Conservation (phyloP, 805 yeast species). For the Starmerella apicola region DNA sequence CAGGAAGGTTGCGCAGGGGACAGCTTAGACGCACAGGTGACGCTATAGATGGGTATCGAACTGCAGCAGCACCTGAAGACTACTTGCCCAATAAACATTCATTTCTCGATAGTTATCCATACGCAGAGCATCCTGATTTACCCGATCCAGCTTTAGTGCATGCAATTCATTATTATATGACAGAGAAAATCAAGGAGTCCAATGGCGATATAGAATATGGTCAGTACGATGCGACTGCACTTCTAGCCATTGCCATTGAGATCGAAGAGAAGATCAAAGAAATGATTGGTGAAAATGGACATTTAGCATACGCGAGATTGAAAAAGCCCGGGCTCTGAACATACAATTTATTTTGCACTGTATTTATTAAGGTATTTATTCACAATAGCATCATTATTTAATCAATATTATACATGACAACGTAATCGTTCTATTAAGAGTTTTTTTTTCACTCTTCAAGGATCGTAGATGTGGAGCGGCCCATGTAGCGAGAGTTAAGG, state of each 20-base stretch:
- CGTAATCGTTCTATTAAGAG: background rate
- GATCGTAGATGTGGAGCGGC: conserved; percentile 14
- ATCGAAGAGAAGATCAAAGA: conserved; percentile 16
- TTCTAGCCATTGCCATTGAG: conserved; percentile 15
- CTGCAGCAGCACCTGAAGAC: conserved; percentile 15
- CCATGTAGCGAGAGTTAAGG: conserved; percentile 9
- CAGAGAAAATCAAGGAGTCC: conserved; percentile 1
- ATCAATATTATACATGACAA: background rate
- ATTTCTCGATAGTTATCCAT: conserved; percentile 11
- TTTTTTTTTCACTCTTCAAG: conserved; percentile 15
- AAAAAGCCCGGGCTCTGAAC: background rate
- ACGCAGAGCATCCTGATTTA: conserved; percentile 13
- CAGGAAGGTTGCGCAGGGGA: conserved; percentile 6
- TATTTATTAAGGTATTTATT: background rate
- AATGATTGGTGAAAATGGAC: conserved; percentile 13
- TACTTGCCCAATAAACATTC: conserved; percentile 9
- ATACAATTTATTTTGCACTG: background rate
- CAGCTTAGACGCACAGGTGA: background rate
- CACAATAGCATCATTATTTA: background rate
- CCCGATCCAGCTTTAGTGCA: conserved; percentile 10
- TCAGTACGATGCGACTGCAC: conserved; percentile 14
- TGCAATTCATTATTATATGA: conserved; percentile 16
- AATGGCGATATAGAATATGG: conserved; percentile 1
- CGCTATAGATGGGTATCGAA: background rate
- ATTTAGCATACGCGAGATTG: conserved; percentile 11